Percentiles rank a stretch among this genome's conserved stretches.
Conservation (phyloP, 73 alveolate genomes). For the Tetrahymena malaccensis region DNA sequence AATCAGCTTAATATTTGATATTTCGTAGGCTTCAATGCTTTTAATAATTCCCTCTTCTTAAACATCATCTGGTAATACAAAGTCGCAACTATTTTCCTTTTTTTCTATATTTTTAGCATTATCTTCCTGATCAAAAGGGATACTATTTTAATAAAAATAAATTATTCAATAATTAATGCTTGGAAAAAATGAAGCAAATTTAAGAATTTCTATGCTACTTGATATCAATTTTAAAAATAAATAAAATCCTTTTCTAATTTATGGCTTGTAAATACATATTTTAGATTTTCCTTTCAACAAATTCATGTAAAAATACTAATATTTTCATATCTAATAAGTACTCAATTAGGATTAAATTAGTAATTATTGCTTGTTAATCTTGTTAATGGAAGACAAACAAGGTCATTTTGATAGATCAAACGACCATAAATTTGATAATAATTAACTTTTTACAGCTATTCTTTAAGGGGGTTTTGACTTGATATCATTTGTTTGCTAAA, state of each 20-base stretch:
- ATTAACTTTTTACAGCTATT: neutral
- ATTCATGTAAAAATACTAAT: too few species aligned
- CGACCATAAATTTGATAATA: too few species aligned
- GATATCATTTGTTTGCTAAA: neutral
- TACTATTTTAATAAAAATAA: neutral
- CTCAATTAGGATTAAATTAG: too few species aligned
- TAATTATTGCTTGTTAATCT: neutral
- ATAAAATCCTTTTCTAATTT: neutral
- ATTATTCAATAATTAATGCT: neutral
- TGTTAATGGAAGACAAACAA: too few species aligned
- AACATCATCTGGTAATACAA: slow-evolving; percentile 9
- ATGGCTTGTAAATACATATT: neutral
- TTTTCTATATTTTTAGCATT: neutral
- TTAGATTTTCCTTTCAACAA: neutral
- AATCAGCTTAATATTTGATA: neutral
- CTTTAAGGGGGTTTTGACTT: neutral
- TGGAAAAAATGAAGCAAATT: neutral
- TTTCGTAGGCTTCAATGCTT: slow-evolving; percentile 4
- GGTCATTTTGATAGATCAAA: too few species aligned
- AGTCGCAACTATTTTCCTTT: neutral
- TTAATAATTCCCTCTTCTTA: slow-evolving; percentile 35
- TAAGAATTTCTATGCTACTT: neutral
- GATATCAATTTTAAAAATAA: neutral
- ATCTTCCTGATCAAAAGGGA: neutral
- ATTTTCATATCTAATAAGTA: too few species aligned